A percentile compares a stretch with the other conserved stretches of the same genome.
phyloP scores from a whole-genome alignment of 805 yeast species.

The Nakazawaea anatomiae region DNA sequence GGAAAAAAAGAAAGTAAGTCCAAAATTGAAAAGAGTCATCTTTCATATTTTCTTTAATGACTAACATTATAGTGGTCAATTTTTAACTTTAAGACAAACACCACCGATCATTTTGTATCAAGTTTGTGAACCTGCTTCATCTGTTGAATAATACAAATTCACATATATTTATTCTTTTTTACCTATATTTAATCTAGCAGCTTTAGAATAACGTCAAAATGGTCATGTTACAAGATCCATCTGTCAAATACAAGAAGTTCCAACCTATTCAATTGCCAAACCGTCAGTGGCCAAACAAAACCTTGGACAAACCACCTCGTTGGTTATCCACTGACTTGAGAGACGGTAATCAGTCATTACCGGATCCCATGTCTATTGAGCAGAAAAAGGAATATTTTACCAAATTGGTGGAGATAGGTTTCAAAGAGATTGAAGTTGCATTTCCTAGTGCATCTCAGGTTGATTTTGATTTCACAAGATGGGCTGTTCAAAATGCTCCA shows the following conservation, averaged over 20 bases:
- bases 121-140: too few relatives aligned
- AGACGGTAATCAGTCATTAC: conserved; percentile 81
- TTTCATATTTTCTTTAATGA: too few relatives aligned
- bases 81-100: too few relatives aligned
- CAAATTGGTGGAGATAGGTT: conserved; percentile 66
- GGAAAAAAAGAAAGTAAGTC: too few relatives aligned
- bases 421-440: conserved; percentile 79
- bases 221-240: conserved; percentile 49
- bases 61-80: too few relatives aligned
- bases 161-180: neutral
- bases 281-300: conserved; percentile 65
- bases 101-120: too few relatives aligned
- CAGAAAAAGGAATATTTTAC: conserved; percentile 69
- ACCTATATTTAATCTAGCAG: neutral
- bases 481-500: conserved; percentile 69
- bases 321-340: conserved; percentile 82
- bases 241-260: conserved; percentile 55
- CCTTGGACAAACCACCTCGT: conserved; percentile 60
- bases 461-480: conserved; percentile 76
- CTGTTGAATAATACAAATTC: neutral
- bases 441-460: conserved; percentile 78
- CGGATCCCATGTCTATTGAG: conserved; percentile 81
- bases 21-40: too few relatives aligned
- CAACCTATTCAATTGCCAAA: conserved; percentile 49
- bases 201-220: neutral